Percentiles rank a stretch among this genome's conserved stretches.
phyloP scores from a whole-genome alignment of 306 rosid genomes.

The Cicer cuneatum region DNA sequence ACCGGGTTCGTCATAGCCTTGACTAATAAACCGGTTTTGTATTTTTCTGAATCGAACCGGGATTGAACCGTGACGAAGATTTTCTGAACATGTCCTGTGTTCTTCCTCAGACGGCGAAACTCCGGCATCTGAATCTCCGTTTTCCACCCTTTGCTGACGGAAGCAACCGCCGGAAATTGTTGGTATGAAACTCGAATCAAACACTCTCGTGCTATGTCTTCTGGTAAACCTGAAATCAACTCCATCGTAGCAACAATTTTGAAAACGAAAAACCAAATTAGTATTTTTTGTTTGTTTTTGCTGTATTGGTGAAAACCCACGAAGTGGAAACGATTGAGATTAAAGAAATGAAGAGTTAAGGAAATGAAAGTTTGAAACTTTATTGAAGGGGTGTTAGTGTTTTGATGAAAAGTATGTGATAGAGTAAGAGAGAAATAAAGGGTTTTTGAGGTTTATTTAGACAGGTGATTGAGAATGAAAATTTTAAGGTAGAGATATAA shows the following conservation, averaged over 20 bases:
- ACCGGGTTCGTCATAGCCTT: slow-evolving; percentile 49
- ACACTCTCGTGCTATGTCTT: slow-evolving; percentile 68
- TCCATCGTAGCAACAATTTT: slow-evolving; percentile 49
- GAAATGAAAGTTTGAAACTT: not conserved
- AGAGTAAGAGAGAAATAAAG: not conserved
- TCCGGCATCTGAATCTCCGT: slow-evolving; percentile 62
- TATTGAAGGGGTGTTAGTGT: not conserved
- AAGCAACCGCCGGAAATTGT: slow-evolving; percentile 49
- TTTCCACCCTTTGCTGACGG: slow-evolving; percentile 64
- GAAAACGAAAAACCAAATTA: not conserved
- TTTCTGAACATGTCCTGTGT: slow-evolving; percentile 50
- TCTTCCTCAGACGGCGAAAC: slow-evolving; percentile 56
- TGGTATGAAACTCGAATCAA: slow-evolving; percentile 54
- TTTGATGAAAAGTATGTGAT: not conserved
- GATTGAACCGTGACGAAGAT: slow-evolving; percentile 66
- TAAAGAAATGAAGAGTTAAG: not conserved
- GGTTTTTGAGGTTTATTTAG: not conserved
- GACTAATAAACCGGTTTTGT: not conserved
- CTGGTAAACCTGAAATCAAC: slow-evolving; percentile 72
- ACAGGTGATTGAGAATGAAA: not conserved
- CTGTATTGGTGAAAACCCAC: not conserved
- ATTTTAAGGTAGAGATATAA: not conserved
- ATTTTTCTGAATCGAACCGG: slow-evolving; percentile 43
- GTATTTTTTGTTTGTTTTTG: not conserved
- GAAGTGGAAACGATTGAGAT: not conserved